Conservation (phyloP, 192 early-diverging fungal species). For the Neocallimastix lanati region DNA sequence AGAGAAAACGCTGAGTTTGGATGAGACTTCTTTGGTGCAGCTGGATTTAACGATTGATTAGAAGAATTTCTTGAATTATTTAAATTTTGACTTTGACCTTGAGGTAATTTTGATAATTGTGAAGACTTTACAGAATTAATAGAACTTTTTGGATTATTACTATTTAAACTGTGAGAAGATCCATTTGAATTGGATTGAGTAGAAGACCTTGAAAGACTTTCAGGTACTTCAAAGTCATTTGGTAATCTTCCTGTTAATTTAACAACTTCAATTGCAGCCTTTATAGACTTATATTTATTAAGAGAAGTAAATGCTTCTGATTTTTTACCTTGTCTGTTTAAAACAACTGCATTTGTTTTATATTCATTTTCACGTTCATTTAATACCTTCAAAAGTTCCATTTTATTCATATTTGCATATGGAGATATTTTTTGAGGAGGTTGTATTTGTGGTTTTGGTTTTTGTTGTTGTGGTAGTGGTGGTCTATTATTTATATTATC, state of each 20-base stretch:
- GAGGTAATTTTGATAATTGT: not conserved
- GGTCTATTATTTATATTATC: not conserved
- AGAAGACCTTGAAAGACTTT: not conserved
- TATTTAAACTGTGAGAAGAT: not conserved
- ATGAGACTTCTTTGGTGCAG: too few relatives aligned
- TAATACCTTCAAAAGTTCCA: not conserved
- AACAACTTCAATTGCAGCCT: not conserved
- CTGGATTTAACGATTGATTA: not conserved
- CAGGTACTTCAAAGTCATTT: not conserved
- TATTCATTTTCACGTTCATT: not conserved
- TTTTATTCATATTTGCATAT: not conserved
- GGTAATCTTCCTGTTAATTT: not conserved
- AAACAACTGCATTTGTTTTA: not conserved
- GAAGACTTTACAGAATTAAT: not conserved
- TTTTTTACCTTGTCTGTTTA: not conserved
- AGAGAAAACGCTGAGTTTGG: not conserved
- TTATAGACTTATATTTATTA: not conserved
- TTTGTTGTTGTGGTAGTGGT: too few relatives aligned
- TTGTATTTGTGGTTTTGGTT: not conserved
- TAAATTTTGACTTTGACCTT: not conserved
- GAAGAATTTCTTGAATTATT: not conserved
- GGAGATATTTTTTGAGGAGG: not conserved
- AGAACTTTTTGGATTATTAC: too few relatives aligned
- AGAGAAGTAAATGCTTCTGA: not conserved
- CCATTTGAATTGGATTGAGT: not conserved